phyloP scores from a whole-genome alignment of 164 flowering plant genomes.

The Protea cynaroides region DNA sequence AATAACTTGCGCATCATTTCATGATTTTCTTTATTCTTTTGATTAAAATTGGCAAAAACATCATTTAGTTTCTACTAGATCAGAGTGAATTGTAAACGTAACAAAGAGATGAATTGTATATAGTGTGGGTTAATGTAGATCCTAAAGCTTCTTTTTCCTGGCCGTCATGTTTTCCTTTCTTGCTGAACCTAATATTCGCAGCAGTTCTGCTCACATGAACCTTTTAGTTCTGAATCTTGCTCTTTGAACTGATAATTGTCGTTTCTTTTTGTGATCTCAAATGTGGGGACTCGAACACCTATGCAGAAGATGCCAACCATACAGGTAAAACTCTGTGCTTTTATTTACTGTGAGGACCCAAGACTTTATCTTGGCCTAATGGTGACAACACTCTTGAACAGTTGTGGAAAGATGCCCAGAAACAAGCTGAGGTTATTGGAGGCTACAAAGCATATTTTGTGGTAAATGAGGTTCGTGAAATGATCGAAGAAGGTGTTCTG shows the following conservation, averaged over 20 bases:
- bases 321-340: conserved; percentile 42
- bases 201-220: too few species aligned
- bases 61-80: too few species aligned
- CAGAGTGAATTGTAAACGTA: too few species aligned
- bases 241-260: conserved; percentile 7
- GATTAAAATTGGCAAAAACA: too few species aligned
- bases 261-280: conserved; percentile 21
- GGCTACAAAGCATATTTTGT: conserved; percentile 81
- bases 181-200: background rate
- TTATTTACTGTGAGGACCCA: background rate
- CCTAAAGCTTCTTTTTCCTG: background rate
- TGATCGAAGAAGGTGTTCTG: conserved; percentile 54
- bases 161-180: background rate
- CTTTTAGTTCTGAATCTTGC: too few species aligned
- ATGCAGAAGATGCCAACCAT: conserved; percentile 92
- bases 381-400: conserved; percentile 19
- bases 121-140: too few species aligned
- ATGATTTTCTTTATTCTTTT: too few species aligned
- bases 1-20: too few species aligned
- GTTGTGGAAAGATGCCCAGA: conserved; percentile 74
- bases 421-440: conserved; percentile 79
- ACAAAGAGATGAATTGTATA: too few species aligned
- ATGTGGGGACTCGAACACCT: conserved; percentile 11
- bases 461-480: conserved; percentile 65
- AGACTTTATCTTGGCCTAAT: conserved; percentile 4